A percentile compares a stretch with the other conserved stretches of the same genome.
phyloP scores from a whole-genome alignment of 2,329 filamentous ascomycete species.

The Phoma sp. region DNA sequence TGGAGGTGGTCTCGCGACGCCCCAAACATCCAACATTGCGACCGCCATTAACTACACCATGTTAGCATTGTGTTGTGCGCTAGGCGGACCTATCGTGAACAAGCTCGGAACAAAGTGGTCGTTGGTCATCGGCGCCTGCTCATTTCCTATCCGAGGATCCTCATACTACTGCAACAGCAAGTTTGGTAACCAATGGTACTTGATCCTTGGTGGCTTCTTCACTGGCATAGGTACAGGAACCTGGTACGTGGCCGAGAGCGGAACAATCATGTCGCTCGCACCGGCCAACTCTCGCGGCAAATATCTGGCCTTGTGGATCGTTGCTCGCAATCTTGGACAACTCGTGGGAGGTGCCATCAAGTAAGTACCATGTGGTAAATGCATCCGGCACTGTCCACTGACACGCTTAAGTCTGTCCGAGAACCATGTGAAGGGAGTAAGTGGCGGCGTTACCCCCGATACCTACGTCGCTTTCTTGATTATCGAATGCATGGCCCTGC shows the following conservation, averaged over 20 bases:
- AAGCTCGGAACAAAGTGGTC: constrained; percentile 57
- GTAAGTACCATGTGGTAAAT: constrained; percentile 8
- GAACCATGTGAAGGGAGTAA: constrained; percentile 34
- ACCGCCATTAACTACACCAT: constrained; percentile 39
- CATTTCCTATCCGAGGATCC: constrained; percentile 56
- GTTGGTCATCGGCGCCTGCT: constrained; percentile 51
- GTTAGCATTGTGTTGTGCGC: constrained; percentile 45
- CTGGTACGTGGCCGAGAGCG: constrained; percentile 59
- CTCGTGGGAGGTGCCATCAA: constrained; percentile 56
- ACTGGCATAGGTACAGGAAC: constrained; percentile 47
- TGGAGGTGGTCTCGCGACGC: constrained; percentile 55
- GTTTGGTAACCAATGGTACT: constrained; percentile 57
- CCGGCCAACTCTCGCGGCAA: constrained; percentile 56
- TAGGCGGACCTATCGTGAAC: constrained; percentile 56
- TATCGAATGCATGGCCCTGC: constrained; percentile 55
- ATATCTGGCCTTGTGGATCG: constrained; percentile 58
- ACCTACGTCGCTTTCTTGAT: constrained; percentile 58
- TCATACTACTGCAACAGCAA: constrained; percentile 59
- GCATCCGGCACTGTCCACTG: neutral
- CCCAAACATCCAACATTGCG: constrained; percentile 53
- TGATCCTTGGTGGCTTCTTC: constrained; percentile 36
- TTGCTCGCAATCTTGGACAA: constrained; percentile 56
- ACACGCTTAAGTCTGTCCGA: constrained; percentile 26
- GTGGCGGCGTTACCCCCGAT: constrained; percentile 52
- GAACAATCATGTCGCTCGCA: constrained; percentile 57